A percentile compares a stretch with the other conserved stretches of the same genome.
Evolutionary conservation across 192 early-diverging fungal species (phyloP).

Genomic region (Umbelopsis vinacea): DNA sequence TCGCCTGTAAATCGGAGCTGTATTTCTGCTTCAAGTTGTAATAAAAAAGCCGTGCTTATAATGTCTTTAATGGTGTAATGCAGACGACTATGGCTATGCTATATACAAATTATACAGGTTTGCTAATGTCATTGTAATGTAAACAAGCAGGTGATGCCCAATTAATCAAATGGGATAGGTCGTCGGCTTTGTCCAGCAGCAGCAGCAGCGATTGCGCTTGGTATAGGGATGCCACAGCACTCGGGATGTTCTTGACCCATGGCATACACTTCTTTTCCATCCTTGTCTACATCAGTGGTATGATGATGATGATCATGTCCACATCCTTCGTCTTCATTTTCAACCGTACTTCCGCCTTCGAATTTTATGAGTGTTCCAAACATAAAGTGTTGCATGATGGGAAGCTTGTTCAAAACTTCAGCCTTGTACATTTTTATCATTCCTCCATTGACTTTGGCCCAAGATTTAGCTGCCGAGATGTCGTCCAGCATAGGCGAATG

Average conservation of each 20-base stretch:
- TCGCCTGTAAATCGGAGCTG: neutral
- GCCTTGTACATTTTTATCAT: slow-evolving; percentile 97
- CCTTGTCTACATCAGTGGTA: slow-evolving; percentile 22
- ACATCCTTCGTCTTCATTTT: slow-evolving; percentile 55
- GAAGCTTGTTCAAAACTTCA: slow-evolving; percentile 91
- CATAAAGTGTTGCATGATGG: slow-evolving; percentile 98
- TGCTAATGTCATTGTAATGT: neutral
- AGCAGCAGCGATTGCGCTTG: slow-evolving; percentile 80
- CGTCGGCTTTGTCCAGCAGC: slow-evolving; percentile 41
- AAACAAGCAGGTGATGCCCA: neutral
- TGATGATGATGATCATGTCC: slow-evolving; percentile 56
- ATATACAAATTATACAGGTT: slow-evolving; percentile 6
- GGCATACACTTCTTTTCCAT: slow-evolving; percentile 64
- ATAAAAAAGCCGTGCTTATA: neutral
- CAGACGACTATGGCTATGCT: neutral
- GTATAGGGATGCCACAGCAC: slow-evolving; percentile 82
- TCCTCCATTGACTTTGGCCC: slow-evolving; percentile 92
- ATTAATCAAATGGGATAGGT: slow-evolving; percentile 39
- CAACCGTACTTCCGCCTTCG: slow-evolving; percentile 50
- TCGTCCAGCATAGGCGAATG: slow-evolving; percentile 98
- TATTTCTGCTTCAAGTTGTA: neutral
- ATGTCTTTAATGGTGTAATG: neutral
- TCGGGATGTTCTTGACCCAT: slow-evolving; percentile 80
- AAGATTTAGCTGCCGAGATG: slow-evolving; percentile 87
- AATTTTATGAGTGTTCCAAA: slow-evolving; percentile 89